phyloP scores from a whole-genome alignment of 805 yeast species.

The Nakazawaea pomicola region DNA sequence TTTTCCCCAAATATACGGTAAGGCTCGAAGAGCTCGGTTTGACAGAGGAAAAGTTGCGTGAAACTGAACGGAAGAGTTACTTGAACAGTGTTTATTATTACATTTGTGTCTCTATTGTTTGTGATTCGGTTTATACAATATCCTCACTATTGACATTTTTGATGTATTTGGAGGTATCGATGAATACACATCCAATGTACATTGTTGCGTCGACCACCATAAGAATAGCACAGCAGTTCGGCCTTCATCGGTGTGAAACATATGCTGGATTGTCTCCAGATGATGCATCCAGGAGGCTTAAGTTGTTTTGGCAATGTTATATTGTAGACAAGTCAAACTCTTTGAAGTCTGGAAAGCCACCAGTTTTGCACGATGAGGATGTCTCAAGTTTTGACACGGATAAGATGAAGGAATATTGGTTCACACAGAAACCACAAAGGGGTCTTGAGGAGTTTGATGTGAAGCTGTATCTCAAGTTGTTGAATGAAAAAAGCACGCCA shows the following conservation, averaged over 20 bases:
- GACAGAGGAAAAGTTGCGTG: neutral
- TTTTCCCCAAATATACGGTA: too few relatives aligned
- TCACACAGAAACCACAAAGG: neutral
- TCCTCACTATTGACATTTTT: slow-evolving; percentile 48
- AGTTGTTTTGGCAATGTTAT: slow-evolving; percentile 47
- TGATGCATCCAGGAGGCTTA: slow-evolving; percentile 33
- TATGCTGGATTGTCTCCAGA: slow-evolving; percentile 29
- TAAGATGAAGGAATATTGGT: slow-evolving; percentile 6
- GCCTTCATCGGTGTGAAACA: slow-evolving; percentile 47
- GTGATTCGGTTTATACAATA: slow-evolving; percentile 47
- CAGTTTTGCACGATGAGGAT: slow-evolving; percentile 38
- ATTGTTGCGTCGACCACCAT: slow-evolving; percentile 40
- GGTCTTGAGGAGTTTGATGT: neutral
- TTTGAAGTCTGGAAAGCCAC: slow-evolving; percentile 44
- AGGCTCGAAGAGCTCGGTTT: slow-evolving; percentile 8
- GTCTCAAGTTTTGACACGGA: slow-evolving; percentile 22
- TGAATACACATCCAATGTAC: slow-evolving; percentile 37
- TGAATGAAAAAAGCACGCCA: slow-evolving; percentile 7
- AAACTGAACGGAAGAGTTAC: slow-evolving; percentile 24
- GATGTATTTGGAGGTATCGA: slow-evolving; percentile 30
- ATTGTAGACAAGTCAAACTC: slow-evolving; percentile 40
- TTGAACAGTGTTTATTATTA: slow-evolving; percentile 46
- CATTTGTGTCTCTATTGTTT: slow-evolving; percentile 41
- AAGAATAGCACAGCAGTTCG: slow-evolving; percentile 52
- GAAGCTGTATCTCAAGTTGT: slow-evolving; percentile 13